phyloP scores from a whole-genome alignment of 768 basidiomycete species.

The Hypholoma sublateritium region DNA sequence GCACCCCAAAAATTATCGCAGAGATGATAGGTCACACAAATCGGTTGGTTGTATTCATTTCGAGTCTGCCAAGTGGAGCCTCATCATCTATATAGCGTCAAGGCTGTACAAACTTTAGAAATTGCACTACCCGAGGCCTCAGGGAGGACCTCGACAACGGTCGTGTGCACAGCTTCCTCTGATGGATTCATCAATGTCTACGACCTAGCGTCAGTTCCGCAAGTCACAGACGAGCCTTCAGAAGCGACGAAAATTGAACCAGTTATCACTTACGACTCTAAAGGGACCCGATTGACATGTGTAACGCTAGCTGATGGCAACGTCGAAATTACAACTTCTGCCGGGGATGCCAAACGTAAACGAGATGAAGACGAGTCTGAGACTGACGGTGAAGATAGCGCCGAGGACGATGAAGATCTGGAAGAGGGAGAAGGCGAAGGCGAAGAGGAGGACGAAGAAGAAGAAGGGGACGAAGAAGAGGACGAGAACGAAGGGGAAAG shows the following conservation, averaged over 20 bases:
- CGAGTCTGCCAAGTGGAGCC: too few relatives aligned
- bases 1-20: conserved; percentile 62
- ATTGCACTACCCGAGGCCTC: conserved; percentile 52
- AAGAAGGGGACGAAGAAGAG: conserved; percentile 29
- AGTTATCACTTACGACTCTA: conserved; percentile 74
- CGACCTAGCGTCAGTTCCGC: conserved; percentile 58
- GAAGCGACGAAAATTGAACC: conserved; percentile 44
- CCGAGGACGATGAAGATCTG: conserved; percentile 25
- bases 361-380: conserved; percentile 26
- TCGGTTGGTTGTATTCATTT: conserved; percentile 52
- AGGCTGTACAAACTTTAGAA: conserved; percentile 68
- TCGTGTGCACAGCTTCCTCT: conserved; percentile 80
- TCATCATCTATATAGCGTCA: conserved; percentile 52
- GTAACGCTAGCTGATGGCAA: conserved; percentile 35
- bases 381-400: conserved; percentile 28
- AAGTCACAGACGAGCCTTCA: conserved; percentile 2
- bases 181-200: conserved; percentile 85
- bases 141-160: conserved; percentile 46
- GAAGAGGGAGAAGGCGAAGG: conserved; percentile 24
- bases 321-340: conserved; percentile 4
- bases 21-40: conserved; percentile 81
- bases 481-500: conserved; percentile 25
- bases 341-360: conserved; percentile 23
- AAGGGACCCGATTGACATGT: conserved; percentile 84
- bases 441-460: conserved; percentile 26